These are phyloP conservation scores for Microcyclospora pomicola DNA, from an alignment of 2,329 filamentous ascomycete species.

Conservation along the genomic window DNA sequence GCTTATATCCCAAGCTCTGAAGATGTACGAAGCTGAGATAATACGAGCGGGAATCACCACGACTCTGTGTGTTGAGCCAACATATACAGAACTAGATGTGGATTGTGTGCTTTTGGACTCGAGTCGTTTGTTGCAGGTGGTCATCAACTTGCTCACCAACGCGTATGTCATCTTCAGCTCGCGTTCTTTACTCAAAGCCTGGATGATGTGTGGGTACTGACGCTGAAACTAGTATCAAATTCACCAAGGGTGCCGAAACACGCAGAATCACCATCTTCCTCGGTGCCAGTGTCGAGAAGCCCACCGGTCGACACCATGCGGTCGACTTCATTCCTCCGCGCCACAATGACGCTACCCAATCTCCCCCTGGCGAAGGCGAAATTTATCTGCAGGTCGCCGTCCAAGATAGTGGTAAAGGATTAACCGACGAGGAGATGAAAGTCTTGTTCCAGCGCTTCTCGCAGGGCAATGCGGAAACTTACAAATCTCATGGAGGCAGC, in stretches of 20 bases:
- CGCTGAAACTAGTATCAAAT: constrained; percentile 24
- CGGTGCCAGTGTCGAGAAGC: constrained; percentile 22
- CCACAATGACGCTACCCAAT: constrained; percentile 7
- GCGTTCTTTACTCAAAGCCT: too few relatives aligned
- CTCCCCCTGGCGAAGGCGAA: constrained; percentile 25
- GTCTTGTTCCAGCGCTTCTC: constrained; percentile 31
- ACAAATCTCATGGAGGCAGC: constrained; percentile 29
- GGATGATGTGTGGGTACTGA: too few relatives aligned
- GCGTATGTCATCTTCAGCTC: constrained; percentile 7
- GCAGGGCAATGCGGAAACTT: constrained; percentile 22
- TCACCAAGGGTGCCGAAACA: constrained; percentile 25
- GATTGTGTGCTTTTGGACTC: constrained; percentile 30
- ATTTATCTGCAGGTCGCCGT: constrained; percentile 31
- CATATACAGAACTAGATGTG: constrained; percentile 23
- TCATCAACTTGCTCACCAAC: constrained; percentile 32
- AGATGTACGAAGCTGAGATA: constrained; percentile 22
- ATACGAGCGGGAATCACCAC: constrained; percentile 15
- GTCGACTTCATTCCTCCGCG: constrained; percentile 21
- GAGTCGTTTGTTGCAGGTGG: constrained; percentile 30
- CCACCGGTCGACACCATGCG: constrained; percentile 19
- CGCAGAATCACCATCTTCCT: constrained; percentile 27
- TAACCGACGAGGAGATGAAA: constrained; percentile 26
- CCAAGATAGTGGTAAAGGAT: constrained; percentile 29
- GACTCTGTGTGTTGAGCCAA: constrained; percentile 21
- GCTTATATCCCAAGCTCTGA: constrained; percentile 21